Evolutionary conservation across 805 yeast species (phyloP), one percentile per base, ranked within the genome.

Genomic region (Saccharomycopsis sp.): DNA sequence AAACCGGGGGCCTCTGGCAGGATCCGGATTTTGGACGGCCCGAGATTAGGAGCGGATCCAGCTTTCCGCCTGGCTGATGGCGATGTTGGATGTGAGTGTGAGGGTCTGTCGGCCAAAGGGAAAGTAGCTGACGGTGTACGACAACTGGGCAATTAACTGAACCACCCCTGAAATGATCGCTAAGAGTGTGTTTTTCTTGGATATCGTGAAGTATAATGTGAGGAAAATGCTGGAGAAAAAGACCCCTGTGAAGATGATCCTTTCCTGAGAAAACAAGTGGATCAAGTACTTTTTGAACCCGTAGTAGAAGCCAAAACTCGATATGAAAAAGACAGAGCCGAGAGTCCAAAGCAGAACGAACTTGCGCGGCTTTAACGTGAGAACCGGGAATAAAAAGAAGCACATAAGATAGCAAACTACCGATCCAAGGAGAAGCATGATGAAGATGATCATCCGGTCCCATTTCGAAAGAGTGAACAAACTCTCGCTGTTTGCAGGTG

Each of bases 81-180:
- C 90, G 4, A 84, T 73, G 21, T 81, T 71, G 15, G 82, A 74
- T 1, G 85, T 78, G 69, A 83, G 74, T 61, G 79, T 72, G 53
- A 85, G 66, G 1, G 95, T 87, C 61, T 87, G 86, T 1, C 92
- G 88, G 12, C 99, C 99, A 73, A 91, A 87, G 14, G 99, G 99
- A 79, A 94, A 92, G 71, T 94, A 94, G 66, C 96, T 88, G 48
- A 92, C 77, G 0, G 94, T 85, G 70, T 94, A 94, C 76, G 91
- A 91, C 3, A 90, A 66, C n/a, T 94, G 91, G 1, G 97, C 92
- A 57, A 94, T 71, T 7, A 91, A 74, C 70, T 94, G 97, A 9
- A 88, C 70, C 1, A 87, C 70, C 50, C 94, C 87, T 34, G 90
- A 83, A 12, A 90, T 67, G 9, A 94, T 71, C 0, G 98, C 90